Base-by-base conservation (phyloP, 2,329 filamentous ascomycete species). In the Ophiostoma tasmaniense region DNA sequence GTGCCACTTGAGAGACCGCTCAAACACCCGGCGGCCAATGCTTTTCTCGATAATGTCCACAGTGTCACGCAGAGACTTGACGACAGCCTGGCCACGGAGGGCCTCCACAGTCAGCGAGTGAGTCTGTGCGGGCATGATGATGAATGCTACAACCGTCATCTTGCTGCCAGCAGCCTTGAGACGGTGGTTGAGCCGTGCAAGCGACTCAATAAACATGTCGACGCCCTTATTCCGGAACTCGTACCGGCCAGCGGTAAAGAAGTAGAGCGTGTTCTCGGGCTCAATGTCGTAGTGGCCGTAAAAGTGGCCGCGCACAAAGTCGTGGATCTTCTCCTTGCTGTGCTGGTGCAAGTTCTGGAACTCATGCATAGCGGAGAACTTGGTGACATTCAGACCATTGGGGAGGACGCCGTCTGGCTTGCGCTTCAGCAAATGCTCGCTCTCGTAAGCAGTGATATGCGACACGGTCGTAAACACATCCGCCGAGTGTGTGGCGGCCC, bases 391-490 rank as follows among this genome's bases (percentile, higher is more conserved):
- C 76, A 99, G 84, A 73, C 95, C 95, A 76, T 99, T 99, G 74
- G 95, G 95, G 73, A 98, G 80, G 7, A 99, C 95, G 59, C 95
- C 95, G 75, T 99, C 95, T 0, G 95, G 95, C 81, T 98, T 98
- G 73, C 95, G 90, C 85, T 98, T 98, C 73, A 99, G 85, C 74
- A 99, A 81, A 80, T 99, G 94, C 82, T 99, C 95, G 76, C 92
- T 96, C 81, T 99, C 95, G 79, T 96, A 98, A 11, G 95, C 95
- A 4, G 95, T 99, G 76, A 99, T 98, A 79, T 98, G 95, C 22
- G 94, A 98, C 71, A 99, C 95, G 0, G 95, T 99, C 28, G 95
- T 99, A 81, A 99, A 98, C 75, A 99, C 95, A 80, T 99, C 95
- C 74, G 90, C 91, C 7, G 92, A 86, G 78, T 99, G 95, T 25